A percentile compares a stretch with the other conserved stretches of the same genome.
phyloP scores from a whole-genome alignment of 2,329 filamentous ascomycete species.

The Pseudogymnoascus sp. region DNA sequence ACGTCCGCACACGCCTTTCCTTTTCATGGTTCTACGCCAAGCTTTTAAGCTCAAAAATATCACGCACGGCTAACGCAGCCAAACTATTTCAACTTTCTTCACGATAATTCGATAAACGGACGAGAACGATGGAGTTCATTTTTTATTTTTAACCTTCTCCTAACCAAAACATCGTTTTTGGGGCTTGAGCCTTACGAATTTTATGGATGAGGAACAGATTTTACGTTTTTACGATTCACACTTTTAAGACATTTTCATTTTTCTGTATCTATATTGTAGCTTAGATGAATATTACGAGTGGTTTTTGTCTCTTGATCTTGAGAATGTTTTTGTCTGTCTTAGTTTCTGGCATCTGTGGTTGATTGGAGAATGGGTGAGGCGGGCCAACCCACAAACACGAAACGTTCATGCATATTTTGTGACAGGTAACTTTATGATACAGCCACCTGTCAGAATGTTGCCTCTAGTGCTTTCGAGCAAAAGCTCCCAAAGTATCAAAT shows the following conservation, averaged over 20 bases:
- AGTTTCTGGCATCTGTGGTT: neutral
- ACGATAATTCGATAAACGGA: constrained; percentile 7
- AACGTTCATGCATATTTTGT: constrained; percentile 2
- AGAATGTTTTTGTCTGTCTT: neutral
- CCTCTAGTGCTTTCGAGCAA: neutral
- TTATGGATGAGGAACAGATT: constrained; percentile 6
- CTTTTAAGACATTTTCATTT: constrained; percentile 6
- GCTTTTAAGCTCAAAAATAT: constrained; percentile 7
- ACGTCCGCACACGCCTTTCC: neutral
- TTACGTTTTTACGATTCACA: constrained; percentile 5
- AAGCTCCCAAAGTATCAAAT: neutral
- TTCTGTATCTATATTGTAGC: constrained; percentile 2
- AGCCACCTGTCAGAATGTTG: neutral
- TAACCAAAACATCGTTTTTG: constrained; percentile 4
- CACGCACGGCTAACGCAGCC: constrained; percentile 1
- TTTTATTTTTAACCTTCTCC: constrained; percentile 1
- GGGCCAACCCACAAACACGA: neutral
- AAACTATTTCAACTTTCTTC: neutral
- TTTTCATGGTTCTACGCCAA: constrained; percentile 1
- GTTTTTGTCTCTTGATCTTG: neutral
- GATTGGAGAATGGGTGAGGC: neutral
- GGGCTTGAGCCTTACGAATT: constrained; percentile 2
- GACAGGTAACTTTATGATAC: neutral
- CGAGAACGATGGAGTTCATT: constrained; percentile 4
- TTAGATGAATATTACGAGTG: constrained; percentile 5